These are phyloP conservation scores for Candida argentea DNA, from an alignment of 805 yeast species.

Conservation along the genomic window DNA sequence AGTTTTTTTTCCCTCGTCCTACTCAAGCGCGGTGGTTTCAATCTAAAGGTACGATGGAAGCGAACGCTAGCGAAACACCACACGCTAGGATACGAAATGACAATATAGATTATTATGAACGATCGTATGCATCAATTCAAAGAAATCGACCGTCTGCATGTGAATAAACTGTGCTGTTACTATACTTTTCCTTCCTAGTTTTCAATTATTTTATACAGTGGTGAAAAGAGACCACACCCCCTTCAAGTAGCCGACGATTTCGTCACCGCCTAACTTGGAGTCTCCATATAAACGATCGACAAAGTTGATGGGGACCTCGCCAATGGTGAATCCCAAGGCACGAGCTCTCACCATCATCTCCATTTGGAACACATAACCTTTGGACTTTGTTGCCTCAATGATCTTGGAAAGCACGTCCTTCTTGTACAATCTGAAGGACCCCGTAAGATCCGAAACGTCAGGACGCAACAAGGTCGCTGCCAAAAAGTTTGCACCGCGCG, in stretches of 20 bases:
- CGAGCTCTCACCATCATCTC: slow-evolving; percentile 82
- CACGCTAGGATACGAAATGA: too few species aligned
- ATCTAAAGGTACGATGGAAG: too few species aligned
- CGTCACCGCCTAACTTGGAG: slow-evolving; percentile 71
- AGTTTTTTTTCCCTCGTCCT: too few species aligned
- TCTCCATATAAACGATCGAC: slow-evolving; percentile 77
- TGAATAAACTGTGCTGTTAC: neutral
- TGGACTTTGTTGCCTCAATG: slow-evolving; percentile 57
- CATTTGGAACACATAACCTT: slow-evolving; percentile 82
- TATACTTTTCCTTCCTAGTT: neutral
- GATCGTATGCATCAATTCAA: too few species aligned
- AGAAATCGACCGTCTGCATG: too few species aligned
- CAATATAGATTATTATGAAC: too few species aligned
- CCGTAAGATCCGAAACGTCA: slow-evolving; percentile 63
- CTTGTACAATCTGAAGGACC: slow-evolving; percentile 67
- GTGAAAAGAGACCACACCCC: slow-evolving; percentile 68
- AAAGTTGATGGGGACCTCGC: slow-evolving; percentile 70
- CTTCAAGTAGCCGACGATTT: slow-evolving; percentile 65
- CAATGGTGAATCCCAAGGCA: slow-evolving; percentile 60
- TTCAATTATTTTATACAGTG: slow-evolving; percentile 33
- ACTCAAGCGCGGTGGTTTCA: too few species aligned
- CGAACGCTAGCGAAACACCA: too few species aligned
- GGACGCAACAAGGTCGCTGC: slow-evolving; percentile 67
- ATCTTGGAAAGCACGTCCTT: slow-evolving; percentile 57
- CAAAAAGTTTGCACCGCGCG: slow-evolving; percentile 72